These are phyloP conservation scores for Rhynchosporium secalis DNA, from an alignment of 2,329 filamentous ascomycete genomes.

Conservation along the genomic window DNA sequence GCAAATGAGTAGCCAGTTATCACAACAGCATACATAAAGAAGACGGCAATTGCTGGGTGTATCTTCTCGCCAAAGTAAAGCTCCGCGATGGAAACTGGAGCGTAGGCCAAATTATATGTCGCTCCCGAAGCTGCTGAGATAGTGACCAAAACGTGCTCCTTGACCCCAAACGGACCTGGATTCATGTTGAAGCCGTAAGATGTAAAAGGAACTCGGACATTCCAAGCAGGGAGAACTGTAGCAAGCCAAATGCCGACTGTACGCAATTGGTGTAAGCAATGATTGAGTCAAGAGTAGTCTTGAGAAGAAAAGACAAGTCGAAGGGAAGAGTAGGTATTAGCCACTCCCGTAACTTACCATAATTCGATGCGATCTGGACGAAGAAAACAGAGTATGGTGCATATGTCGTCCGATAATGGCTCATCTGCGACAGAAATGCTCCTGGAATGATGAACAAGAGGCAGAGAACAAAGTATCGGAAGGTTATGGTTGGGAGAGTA, in stretches of 20 bases:
- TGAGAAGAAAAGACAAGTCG: too few species aligned
- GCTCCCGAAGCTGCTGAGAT: slow-evolving; percentile 55
- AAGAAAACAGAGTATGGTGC: slow-evolving; percentile 59
- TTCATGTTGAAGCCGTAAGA: slow-evolving; percentile 44
- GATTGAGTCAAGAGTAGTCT: too few species aligned
- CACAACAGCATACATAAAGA: slow-evolving; percentile 61
- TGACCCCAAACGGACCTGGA: slow-evolving; percentile 36
- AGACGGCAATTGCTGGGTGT: slow-evolving; percentile 53
- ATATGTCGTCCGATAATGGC: slow-evolving; percentile 56
- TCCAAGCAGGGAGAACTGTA: slow-evolving; percentile 47
- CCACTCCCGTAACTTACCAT: slow-evolving; percentile 29
- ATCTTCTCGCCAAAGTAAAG: slow-evolving; percentile 56
- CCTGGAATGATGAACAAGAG: slow-evolving; percentile 58
- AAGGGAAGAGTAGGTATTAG: too few species aligned
- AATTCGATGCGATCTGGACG: slow-evolving; percentile 53
- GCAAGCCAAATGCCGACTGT: slow-evolving; percentile 46
- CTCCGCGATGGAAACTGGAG: slow-evolving; percentile 55
- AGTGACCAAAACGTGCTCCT: slow-evolving; percentile 38
- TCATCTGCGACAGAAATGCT: slow-evolving; percentile 58
- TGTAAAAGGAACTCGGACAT: slow-evolving; percentile 45
- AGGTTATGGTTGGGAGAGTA: slow-evolving; percentile 55
- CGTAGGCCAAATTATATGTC: slow-evolving; percentile 52
- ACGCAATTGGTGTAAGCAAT: too few species aligned
- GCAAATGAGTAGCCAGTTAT: slow-evolving; percentile 60
- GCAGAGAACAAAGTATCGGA: slow-evolving; percentile 58